A percentile compares a stretch with the other conserved stretches of the same genome.
Evolutionary conservation across 805 yeast genomes (phyloP).

Genomic region (Zygoascus flipseniorum): DNA sequence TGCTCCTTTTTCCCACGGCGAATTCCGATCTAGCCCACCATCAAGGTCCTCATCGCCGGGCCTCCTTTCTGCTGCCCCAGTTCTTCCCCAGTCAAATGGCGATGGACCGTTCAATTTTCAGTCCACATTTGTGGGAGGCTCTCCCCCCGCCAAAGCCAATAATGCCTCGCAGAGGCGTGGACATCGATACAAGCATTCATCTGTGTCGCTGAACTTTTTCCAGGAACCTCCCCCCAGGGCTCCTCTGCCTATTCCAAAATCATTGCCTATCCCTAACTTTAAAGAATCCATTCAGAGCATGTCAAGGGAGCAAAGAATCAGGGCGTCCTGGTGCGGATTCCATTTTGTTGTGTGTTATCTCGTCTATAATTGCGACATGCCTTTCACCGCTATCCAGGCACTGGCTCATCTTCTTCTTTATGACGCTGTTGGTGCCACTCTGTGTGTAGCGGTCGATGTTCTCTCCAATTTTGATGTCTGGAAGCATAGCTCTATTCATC

Average conservation of each 20-base stretch:
- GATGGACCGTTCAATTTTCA: constrained; percentile 56
- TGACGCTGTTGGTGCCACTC: constrained; percentile 70
- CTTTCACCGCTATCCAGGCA: constrained; percentile 57
- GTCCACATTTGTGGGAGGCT: constrained; percentile 36
- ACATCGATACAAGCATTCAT: constrained; percentile 90
- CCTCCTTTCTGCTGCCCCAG: constrained; percentile 3
- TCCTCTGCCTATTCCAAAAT: constrained; percentile 52
- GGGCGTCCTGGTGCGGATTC: constrained; percentile 47
- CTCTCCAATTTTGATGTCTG: constrained; percentile 91
- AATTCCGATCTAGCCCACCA: not conserved
- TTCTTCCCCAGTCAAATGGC: not conserved
- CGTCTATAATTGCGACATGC: constrained; percentile 54
- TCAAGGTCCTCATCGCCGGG: not conserved
- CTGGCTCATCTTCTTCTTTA: constrained; percentile 82
- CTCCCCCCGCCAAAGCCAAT: constrained; percentile 13
- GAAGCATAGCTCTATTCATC: constrained; percentile 70
- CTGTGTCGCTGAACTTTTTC: constrained; percentile 91
- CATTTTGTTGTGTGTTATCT: constrained; percentile 49
- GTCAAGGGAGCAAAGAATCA: constrained; percentile 46
- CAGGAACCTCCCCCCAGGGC: constrained; percentile 80
- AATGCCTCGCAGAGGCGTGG: constrained; percentile 58
- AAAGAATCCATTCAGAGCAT: constrained; percentile 57
- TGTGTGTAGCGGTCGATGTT: constrained; percentile 63
- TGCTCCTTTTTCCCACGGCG: not conserved
- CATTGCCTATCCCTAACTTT: constrained; percentile 63